Conservation (phyloP, 495 filamentous ascomycete genomes). For the Delitschia confertaspora region DNA sequence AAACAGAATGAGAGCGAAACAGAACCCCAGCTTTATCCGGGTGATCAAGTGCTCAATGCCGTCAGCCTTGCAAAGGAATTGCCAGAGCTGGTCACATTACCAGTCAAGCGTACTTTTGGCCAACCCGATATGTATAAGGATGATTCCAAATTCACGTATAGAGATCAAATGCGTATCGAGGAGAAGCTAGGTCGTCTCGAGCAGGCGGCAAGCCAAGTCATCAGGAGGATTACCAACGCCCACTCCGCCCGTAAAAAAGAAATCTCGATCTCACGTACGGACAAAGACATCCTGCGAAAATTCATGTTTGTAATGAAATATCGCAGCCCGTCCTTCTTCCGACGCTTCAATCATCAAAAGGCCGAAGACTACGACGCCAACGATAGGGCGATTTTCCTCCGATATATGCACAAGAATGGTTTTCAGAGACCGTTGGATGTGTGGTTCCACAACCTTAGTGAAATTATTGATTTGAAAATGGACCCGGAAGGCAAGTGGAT, state of each 20-base stretch:
- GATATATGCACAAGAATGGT: slow-evolving; percentile 41
- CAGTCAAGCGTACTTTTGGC: slow-evolving; percentile 35
- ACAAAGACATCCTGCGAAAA: slow-evolving; percentile 41
- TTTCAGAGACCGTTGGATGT: slow-evolving; percentile 43
- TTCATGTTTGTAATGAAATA: slow-evolving; percentile 50
- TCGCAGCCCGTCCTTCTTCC: slow-evolving; percentile 33
- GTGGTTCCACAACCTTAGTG: slow-evolving; percentile 44
- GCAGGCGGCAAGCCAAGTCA: slow-evolving; percentile 26
- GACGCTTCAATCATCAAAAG: slow-evolving; percentile 33
- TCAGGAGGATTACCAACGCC: slow-evolving; percentile 33
- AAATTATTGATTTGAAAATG: slow-evolving; percentile 42
- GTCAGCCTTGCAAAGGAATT: slow-evolving; percentile 4
- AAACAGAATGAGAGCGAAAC: no score
- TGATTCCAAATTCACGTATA: slow-evolving; percentile 29
- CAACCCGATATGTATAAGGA: slow-evolving; percentile 41
- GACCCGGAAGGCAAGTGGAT: slow-evolving; percentile 36
- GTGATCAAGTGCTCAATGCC: not conserved
- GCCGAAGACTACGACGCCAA: slow-evolving; percentile 35
- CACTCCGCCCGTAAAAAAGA: slow-evolving; percentile 18
- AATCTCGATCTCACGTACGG: slow-evolving; percentile 35
- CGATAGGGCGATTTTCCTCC: slow-evolving; percentile 34
- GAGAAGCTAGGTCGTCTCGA: slow-evolving; percentile 36
- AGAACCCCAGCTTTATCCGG: not conserved
- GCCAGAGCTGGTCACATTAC: slow-evolving; percentile 21
- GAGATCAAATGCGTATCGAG: slow-evolving; percentile 23